Evolutionary conservation across 345 rosid species (phyloP), one percentile per base, ranked within the genome.

Genomic region (Gossypium thurberi): DNA sequence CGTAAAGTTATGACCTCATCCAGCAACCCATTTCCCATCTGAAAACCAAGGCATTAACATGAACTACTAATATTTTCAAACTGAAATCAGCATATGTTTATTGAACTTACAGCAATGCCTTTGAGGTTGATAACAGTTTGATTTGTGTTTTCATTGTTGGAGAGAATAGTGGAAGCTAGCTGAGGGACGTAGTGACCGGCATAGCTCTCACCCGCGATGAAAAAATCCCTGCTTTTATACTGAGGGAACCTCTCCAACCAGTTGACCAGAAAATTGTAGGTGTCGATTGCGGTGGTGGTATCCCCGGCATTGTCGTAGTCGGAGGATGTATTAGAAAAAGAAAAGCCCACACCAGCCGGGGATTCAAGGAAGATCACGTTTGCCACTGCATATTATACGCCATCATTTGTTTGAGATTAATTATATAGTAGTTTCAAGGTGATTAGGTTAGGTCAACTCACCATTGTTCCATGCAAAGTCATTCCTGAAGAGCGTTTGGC

Each of bases 101-200:
- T 44, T 44, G 48, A 44, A 44, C 11, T 44, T 10, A 44, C 13
- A 44, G 73, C 76, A 46, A 78, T 65, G 60, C 85, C 88, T 78
- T 79, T 83, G 20, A 83, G 81, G 50, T 85, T 81, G 13, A 81
- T 81, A 4, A 63, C 62, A 20, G 85, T 82, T n/a, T 77, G 74
- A 37, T 71, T 76, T 11, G 75, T n/a, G 23, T 77, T 56, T 56
- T 71, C 62, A 76, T 79, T 83, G 60, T 55, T 76, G 57, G 12
- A 51, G 17, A 79, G 72, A 23, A 85, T 78, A 69, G 82, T 47
- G 51, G 77, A 70, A 0, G 86, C 83, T 51, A 85, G 69, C 77
- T 85, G 88, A 28, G 88, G 88, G 4, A 81, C 85, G 18, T 81
- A 85, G 65, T 85, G 88, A 69, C 88, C 88, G 44, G 86, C 85